Percentiles rank a stretch among this genome's conserved stretches.
Evolutionary conservation across 2,329 filamentous ascomycete species (phyloP).

Genomic region (Reticulascus tulasneorum): DNA sequence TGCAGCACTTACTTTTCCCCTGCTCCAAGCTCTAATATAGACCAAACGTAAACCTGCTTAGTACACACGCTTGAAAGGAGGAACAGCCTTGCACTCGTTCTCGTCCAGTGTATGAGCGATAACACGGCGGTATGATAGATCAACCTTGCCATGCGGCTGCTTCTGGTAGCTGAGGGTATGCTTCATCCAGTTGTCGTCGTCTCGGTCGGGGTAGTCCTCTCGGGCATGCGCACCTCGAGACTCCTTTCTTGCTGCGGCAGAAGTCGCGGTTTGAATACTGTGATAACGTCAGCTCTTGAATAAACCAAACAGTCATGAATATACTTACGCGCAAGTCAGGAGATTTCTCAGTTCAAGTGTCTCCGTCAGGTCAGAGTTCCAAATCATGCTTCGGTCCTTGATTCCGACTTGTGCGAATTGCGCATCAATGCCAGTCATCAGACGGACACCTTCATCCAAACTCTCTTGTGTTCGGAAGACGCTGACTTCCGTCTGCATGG

Average conservation of each 20-base stretch:
- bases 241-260: constrained; percentile 92
- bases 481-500: constrained; percentile 95
- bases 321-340: constrained; percentile 89
- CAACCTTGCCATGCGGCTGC: constrained; percentile 80
- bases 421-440: constrained; percentile 79
- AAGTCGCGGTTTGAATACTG: constrained; percentile 83
- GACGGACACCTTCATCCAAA: constrained; percentile 87
- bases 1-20: no score
- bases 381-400: constrained; percentile 99
- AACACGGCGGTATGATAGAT: constrained; percentile 82
- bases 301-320: not conserved
- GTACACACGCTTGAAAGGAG: constrained; percentile 93
- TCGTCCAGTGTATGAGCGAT: constrained; percentile 83
- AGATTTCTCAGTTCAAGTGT: constrained; percentile 93
- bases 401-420: constrained; percentile 81
- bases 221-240: constrained; percentile 95
- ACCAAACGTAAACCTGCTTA: constrained; percentile 40
- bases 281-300: constrained; percentile 8
- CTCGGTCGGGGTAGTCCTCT: constrained; percentile 93
- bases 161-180: constrained; percentile 97
- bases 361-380: constrained; percentile 97
- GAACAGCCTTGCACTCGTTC: constrained; percentile 92
- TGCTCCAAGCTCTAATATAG: no score
- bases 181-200: constrained; percentile 99
- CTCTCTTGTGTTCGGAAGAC: constrained; percentile 95